Base-by-base conservation (phyloP, 352 stramenopile species). In the Globisporangium parvum region DNA sequence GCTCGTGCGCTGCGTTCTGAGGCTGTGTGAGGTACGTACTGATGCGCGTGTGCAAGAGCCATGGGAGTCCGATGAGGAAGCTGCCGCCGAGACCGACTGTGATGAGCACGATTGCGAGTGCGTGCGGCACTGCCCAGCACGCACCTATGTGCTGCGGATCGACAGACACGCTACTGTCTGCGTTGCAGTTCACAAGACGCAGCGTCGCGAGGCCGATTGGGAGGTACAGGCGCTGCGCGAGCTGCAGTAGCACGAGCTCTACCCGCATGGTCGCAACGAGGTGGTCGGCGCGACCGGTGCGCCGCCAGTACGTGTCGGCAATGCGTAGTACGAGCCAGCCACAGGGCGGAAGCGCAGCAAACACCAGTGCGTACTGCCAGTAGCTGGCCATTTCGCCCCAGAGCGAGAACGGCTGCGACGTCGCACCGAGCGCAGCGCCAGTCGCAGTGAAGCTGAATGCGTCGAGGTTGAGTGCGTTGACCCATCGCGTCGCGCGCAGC, bases 331-430 rank as follows among this genome's bases (percentile, higher is more conserved):
- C 37, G 2, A 60, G 5, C 26, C 65, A 45, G 1, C 49, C 53
- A 20, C 52, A 54, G n/a, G 47, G 60, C 20, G 76, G 72, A 0
- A 80, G 46, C 2, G 73, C 17, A 8, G 46, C 60, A 51, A 63
- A 89, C 26, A 37, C 33, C 8, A 90, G 47, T 3, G 77, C 73
- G 60, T 88, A 87, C n/a, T 73, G 28, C 77, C 73, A 84, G 55
- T 90, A 90, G 39, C 58, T 12, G 1, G n/a, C 37, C 73, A 84
- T 75, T 42, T 85, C 70, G 1, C 71, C 79, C 74, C 74, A 89
- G 0, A 86, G 57, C 18, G 73, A 87, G 44, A 85, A 87, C 6
- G 67, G 37, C 51, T 78, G 75, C 11, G 60, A 67, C 6, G 71
- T 87, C 52, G 75, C 67, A 23, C 78, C 78, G 67, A 88, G 81